A percentile compares a stretch with the other conserved stretches of the same genome.
Conservation (phyloP, 768 basidiomycete species). For the Sporobolomyces phaffii region DNA sequence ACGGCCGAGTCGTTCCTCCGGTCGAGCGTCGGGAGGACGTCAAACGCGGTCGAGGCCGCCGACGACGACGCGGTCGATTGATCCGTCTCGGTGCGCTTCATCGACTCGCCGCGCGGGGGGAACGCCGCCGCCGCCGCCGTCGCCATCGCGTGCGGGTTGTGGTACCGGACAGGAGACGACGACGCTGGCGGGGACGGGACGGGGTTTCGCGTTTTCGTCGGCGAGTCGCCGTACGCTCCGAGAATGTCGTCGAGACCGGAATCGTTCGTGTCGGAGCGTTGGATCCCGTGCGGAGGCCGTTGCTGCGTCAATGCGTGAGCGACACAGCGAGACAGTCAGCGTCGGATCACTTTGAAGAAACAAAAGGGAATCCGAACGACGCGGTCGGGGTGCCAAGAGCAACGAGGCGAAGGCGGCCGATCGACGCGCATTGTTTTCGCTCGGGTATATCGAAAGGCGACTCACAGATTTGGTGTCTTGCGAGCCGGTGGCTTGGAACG, state of each 20-base stretch:
- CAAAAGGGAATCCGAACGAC: too few species aligned
- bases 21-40: conserved; percentile 4
- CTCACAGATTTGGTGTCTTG: too few species aligned
- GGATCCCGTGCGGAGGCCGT: neutral
- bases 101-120: conserved; percentile 6
- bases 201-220: conserved; percentile 16
- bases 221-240: conserved; percentile 31
- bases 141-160: neutral
- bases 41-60: conserved; percentile 11
- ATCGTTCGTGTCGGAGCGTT: conserved; percentile 9
- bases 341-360: too few species aligned
- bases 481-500: neutral
- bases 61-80: conserved; percentile 21
- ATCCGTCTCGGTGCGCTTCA: conserved; percentile 9
- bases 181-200: neutral
- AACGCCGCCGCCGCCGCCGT: too few species aligned
- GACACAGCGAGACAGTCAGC: neutral
- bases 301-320: neutral
- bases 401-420: too few species aligned
- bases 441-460: too few species aligned
- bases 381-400: too few species aligned
- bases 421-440: neutral
- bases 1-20: neutral
- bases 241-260: conserved; percentile 23
- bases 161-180: neutral